Base-by-base conservation (phyloP, 2,329 filamentous ascomycete genomes). In the Stachybotrys chlorohalonatus region DNA sequence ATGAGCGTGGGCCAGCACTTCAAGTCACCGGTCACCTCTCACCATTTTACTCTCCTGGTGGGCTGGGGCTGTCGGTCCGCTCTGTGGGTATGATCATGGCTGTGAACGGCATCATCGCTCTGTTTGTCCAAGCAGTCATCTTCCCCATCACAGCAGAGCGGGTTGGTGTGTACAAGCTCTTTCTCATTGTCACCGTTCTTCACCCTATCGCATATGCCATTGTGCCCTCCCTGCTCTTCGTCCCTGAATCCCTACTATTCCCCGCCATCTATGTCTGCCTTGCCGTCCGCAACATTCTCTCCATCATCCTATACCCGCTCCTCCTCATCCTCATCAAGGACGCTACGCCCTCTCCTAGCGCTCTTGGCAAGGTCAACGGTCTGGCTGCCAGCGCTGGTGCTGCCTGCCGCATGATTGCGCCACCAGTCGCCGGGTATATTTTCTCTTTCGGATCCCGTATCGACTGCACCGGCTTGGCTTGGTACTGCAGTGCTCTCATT, bases 311-410 rank as follows among this genome's bases (percentile, higher is more conserved):
- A n/a, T 87, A 85, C 63, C 84, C 84, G 2, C 73, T 86, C 6
- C 75, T 87, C 45, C 73, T 87, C 49, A 87, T 87, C 60, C 73
- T 86, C 36, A 80, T 87, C 73, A 87, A 87, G 68, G 81, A 86
- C 63, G 81, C 82, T 1, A 84, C 82, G 0, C 82, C 83, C 2
- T 76, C 73, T 36, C 70, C 75, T 7, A 73, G 72, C 47, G 77
- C 83, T 7, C 71, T 86, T 46, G 84, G 84, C 52, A 83, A 78
- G 61, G 80, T 87, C 61, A 87, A 87, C 57, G 84, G 84, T 5
- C 68, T 87, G 48, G 83, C 84, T 24, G 84, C 84, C 52, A 85
- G 82, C 55, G 83, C 82, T 2, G 83, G 83, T 31, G 84, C 83
- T 7, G 83, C 81, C 7, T 87, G 83, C 62, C 77, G 86, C 54